These are phyloP conservation scores for Platanthera guangdongensis DNA, from an alignment of 106 monocot species.

Conservation along the genomic window DNA sequence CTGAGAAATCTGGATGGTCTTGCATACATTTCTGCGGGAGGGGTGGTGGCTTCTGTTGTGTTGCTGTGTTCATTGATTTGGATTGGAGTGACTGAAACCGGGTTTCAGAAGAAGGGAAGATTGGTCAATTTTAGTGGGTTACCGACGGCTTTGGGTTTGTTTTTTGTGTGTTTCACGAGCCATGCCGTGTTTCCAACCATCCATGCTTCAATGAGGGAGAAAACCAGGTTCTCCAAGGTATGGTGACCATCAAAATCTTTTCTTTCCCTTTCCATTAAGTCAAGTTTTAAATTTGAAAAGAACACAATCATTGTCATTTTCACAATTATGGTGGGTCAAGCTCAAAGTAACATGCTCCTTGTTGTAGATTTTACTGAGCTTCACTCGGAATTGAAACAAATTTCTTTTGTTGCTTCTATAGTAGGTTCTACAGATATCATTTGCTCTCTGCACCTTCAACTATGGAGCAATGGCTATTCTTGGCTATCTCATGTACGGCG, in stretches of 20 bases:
- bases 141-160: slow-evolving; percentile 55
- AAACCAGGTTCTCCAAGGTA: slow-evolving; percentile 49
- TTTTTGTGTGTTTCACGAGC: slow-evolving; percentile 59
- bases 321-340: neutral
- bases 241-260: neutral
- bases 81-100: slow-evolving; percentile 42
- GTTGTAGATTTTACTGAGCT: neutral
- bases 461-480: slow-evolving; percentile 49
- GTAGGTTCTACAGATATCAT: slow-evolving; percentile 51
- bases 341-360: neutral
- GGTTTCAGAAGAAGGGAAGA: slow-evolving; percentile 35
- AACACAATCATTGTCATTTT: neutral
- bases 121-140: slow-evolving; percentile 25
- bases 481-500: slow-evolving; percentile 66
- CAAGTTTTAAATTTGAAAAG: neutral
- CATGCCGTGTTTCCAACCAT: slow-evolving; percentile 82
- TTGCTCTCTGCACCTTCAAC: slow-evolving; percentile 42
- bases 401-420: neutral
- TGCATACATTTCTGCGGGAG: slow-evolving; percentile 51
- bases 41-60: slow-evolving; percentile 44
- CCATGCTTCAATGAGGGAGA: slow-evolving; percentile 59
- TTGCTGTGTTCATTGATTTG: slow-evolving; percentile 46
- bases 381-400: neutral
- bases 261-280: neutral
- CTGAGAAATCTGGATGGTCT: slow-evolving; percentile 40